These are phyloP conservation scores for Dactylonectria estremocensis DNA, from an alignment of 2,329 filamentous ascomycete genomes.

Conservation along the genomic window DNA sequence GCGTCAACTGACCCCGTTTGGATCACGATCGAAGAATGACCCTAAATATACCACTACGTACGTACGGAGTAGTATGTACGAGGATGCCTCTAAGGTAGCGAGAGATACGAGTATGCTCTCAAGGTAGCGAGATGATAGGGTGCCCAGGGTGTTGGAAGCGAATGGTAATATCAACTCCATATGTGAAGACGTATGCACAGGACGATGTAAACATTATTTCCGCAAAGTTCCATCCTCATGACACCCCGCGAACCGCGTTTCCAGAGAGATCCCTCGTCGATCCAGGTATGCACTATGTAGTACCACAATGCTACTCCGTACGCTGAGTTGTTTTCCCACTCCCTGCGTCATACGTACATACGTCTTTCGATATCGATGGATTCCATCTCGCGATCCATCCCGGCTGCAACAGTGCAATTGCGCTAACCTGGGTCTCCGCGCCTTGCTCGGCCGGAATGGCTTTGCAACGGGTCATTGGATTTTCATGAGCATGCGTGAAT, in stretches of 20 bases:
- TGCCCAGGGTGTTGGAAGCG: neutral
- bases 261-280: neutral
- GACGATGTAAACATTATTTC: neutral
- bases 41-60: too few relatives aligned
- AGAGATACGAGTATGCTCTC: too few relatives aligned
- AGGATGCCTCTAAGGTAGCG: neutral
- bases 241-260: neutral
- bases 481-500: neutral
- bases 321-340: slow-evolving; percentile 11
- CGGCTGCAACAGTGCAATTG: slow-evolving; percentile 11
- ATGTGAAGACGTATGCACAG: too few relatives aligned
- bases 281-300: too few relatives aligned
- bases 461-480: neutral
- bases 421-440: slow-evolving; percentile 1
- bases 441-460: neutral
- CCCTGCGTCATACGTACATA: slow-evolving; percentile 29
- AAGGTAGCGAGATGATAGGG: neutral
- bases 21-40: neutral
- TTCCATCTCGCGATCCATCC: slow-evolving; percentile 16
- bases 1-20: neutral
- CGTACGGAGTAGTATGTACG: too few relatives aligned
- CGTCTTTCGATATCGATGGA: slow-evolving; percentile 29
- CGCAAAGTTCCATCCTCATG: neutral
- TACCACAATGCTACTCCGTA: neutral
- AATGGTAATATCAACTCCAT: neutral